Evolutionary conservation across 257 asterid genomes (phyloP), one percentile per base, ranked within the genome.

Genomic region (Sherardia arvensis): DNA sequence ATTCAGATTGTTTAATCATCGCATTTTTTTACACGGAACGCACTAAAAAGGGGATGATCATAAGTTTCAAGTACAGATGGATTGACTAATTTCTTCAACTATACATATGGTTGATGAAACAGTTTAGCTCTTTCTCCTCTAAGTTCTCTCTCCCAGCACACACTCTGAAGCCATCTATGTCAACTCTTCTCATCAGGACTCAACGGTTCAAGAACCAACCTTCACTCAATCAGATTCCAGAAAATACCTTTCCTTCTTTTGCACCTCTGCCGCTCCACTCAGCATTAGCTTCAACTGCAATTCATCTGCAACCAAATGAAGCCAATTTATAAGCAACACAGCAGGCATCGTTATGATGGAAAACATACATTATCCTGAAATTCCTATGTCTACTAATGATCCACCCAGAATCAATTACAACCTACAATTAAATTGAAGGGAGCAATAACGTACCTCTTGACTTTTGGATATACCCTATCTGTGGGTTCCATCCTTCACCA

Each of bases 401-500:
- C n/a, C n/a, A 49, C 22, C 22, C 55, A 49, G 25, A 49, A 18
- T 3, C 20, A 34, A 7, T 34, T 34, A n/a, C 53, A 18, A 33
- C 9, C 38, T 33, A 7, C n/a, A n/a, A n/a, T n/a, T n/a, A n/a
- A n/a, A n/a, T n/a, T n/a, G 40, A 9, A 12, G 47, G 47, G 47
- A 12, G 14, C 10, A 12, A 17, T 30, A 27, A 61, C 81, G 65
- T 38, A 79, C 84, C 87, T 76, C 73, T 70, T 69, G 80, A 82
- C 69, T 79, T 83, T 68, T 51, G 84, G 89, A 83, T 75, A 56
- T 1, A 72, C 84, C 83, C 72, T 67, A 71, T 74, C 70, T 71
- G 51, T 73, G 81, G 91, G 85, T 77, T 74, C 68, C 71, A 71
- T 78, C 95, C 85, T 78, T 74, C 86, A 81, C 88, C 95, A 84